These are phyloP conservation scores for Digitaria exilis DNA, from an alignment of 202 grass and related monocot genomes.

Conservation along the genomic window DNA sequence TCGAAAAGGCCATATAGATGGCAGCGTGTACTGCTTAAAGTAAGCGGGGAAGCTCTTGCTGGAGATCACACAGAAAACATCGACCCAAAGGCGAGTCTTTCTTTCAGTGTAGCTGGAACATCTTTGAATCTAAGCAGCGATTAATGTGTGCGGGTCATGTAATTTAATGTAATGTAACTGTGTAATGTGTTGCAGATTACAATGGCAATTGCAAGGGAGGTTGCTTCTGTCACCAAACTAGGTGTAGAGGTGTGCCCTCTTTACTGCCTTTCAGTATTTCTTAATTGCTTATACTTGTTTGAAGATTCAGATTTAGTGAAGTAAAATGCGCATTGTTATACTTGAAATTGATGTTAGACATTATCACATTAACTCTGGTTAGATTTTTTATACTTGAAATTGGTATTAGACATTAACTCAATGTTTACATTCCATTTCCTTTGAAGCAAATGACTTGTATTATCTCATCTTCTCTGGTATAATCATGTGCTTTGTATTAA, in stretches of 20 bases:
- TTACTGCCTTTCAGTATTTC: neutral
- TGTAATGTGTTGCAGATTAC: conserved; percentile 63
- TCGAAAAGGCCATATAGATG: conserved; percentile 71
- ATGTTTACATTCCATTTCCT: neutral
- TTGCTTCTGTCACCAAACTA: conserved; percentile 91
- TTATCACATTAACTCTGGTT: conserved; percentile 20
- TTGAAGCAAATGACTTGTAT: neutral
- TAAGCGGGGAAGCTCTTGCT: conserved; percentile 94
- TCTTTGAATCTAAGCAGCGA: conserved; percentile 26
- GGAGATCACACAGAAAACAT: conserved; percentile 84
- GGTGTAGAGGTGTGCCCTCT: conserved; percentile 78
- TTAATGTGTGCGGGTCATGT: neutral
- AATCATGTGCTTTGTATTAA: conserved; percentile 9
- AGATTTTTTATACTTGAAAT: neutral
- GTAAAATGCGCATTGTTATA: neutral
- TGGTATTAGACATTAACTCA: conserved; percentile 18
- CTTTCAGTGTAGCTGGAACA: neutral
- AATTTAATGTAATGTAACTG: neutral
- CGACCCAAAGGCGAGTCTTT: conserved; percentile 75
- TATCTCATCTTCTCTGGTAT: conserved; percentile 3
- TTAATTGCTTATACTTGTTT: conserved; percentile 30
- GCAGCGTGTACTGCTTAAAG: conserved; percentile 92
- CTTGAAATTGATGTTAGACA: neutral
- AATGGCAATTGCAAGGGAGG: conserved; percentile 97
- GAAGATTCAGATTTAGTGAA: neutral